phyloP scores from a whole-genome alignment of 305 asterid genomes.

The Euphrasia arctica region DNA sequence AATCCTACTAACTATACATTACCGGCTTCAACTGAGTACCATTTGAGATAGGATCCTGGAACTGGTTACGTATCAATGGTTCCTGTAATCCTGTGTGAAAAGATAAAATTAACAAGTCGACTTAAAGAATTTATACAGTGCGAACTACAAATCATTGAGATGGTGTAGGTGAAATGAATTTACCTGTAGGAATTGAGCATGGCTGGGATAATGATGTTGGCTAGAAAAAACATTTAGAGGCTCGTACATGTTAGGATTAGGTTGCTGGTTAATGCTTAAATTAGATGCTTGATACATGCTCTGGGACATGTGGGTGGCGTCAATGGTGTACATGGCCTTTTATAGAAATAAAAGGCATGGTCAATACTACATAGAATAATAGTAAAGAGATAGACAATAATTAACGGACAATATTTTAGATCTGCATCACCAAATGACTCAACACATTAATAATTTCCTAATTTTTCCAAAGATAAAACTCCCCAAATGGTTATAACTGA shows the following conservation, averaged over 20 bases:
- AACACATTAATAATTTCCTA: neutral
- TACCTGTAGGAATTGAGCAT: constrained; percentile 53
- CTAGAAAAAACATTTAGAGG: constrained; percentile 42
- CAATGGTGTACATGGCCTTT: constrained; percentile 52
- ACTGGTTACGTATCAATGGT: constrained; percentile 46
- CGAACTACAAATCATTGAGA: constrained; percentile 4
- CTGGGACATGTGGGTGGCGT: constrained; percentile 48
- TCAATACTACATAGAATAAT: constrained; percentile 13
- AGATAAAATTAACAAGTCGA: neutral
- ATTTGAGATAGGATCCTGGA: constrained; percentile 48
- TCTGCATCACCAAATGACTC: neutral
- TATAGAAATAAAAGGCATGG: constrained; percentile 24
- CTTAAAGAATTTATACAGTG: neutral
- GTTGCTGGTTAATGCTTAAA: constrained; percentile 40
- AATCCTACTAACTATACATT: constrained; percentile 21
- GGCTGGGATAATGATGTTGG: constrained; percentile 52
- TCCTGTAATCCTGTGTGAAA: constrained; percentile 31
- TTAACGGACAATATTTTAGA: neutral
- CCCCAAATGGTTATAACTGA: neutral
- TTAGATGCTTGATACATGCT: constrained; percentile 50
- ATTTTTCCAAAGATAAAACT: too few relatives aligned
- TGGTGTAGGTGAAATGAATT: constrained; percentile 23
- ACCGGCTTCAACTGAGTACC: constrained; percentile 54
- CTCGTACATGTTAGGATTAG: constrained; percentile 47
- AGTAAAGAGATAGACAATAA: neutral